Evolutionary conservation across 768 basidiomycete genomes (phyloP).

Genomic region (Russula earlei): DNA sequence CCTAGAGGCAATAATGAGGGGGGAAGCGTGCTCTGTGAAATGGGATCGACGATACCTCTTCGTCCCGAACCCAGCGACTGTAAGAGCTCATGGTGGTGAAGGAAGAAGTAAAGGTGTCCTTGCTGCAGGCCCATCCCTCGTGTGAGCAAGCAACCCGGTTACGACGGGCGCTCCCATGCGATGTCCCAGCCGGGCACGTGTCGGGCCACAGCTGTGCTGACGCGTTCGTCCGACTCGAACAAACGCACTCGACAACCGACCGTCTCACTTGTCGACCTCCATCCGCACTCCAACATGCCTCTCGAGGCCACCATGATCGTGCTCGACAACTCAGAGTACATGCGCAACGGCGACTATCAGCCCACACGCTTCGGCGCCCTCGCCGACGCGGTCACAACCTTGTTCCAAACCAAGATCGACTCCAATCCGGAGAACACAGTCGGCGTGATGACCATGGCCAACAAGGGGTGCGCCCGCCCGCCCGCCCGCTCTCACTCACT

Average conservation of each 20-base stretch:
- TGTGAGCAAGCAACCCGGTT: too few relatives aligned
- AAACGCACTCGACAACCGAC: too few relatives aligned
- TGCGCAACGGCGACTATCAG: constrained; percentile 88
- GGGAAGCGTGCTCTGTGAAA: not conserved
- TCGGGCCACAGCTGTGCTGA: not conserved
- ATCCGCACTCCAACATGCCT: constrained; percentile 54
- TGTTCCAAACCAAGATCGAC: constrained; percentile 89
- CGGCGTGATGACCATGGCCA: constrained; percentile 96
- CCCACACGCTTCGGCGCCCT: constrained; percentile 88
- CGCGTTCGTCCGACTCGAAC: not conserved
- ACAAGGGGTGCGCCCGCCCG: constrained; percentile 63
- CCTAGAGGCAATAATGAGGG: not conserved
- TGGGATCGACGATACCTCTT: not conserved
- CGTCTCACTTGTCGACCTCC: too few relatives aligned
- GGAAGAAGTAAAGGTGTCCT: not conserved
- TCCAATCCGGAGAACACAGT: constrained; percentile 97
- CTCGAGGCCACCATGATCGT: constrained; percentile 97
- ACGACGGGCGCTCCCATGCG: too few relatives aligned
- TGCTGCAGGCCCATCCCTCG: too few relatives aligned
- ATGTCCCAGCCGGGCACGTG: not conserved
- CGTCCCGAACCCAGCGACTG: not conserved
- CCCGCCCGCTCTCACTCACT: too few relatives aligned
- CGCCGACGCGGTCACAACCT: constrained; percentile 78
- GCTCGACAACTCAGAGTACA: constrained; percentile 96
- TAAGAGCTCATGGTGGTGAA: not conserved